Percentiles rank a stretch among this genome's conserved stretches.
phyloP scores from a whole-genome alignment of 2,329 filamentous ascomycete genomes.

The Xylariaceae sp. region DNA sequence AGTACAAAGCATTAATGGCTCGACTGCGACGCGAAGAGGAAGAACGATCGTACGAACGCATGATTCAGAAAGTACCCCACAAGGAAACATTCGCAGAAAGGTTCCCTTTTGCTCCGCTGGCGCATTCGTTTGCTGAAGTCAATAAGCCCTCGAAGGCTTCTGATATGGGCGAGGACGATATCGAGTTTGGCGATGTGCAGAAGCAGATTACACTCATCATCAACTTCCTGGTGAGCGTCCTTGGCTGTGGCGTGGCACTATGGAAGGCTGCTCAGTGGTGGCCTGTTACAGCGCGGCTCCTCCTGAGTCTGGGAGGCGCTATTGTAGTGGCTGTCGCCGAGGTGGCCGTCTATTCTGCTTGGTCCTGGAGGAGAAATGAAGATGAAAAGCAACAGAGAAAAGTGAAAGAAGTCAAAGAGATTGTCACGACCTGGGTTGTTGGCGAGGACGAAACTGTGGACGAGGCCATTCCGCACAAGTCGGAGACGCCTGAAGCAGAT shows the following conservation, averaged over 20 bases:
- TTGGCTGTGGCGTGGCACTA: constrained; percentile 71
- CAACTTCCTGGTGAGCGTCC: constrained; percentile 83
- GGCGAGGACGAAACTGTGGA: constrained; percentile 27
- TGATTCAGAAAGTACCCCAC: constrained; percentile 59
- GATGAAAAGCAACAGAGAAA: constrained; percentile 60
- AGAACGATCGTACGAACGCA: constrained; percentile 73
- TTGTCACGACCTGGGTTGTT: constrained; percentile 69
- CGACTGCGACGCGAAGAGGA: constrained; percentile 80
- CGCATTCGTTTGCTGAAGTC: constrained; percentile 51
- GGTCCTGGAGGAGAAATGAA: constrained; percentile 66
- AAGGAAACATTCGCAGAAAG: constrained; percentile 57
- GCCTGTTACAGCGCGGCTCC: constrained; percentile 65
- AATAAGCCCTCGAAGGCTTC: constrained; percentile 42
- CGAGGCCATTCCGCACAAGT: constrained; percentile 9
- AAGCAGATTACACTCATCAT: constrained; percentile 80
- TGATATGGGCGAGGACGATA: constrained; percentile 55
- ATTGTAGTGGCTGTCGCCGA: constrained; percentile 69
- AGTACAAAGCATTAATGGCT: constrained; percentile 86
- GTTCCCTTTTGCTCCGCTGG: constrained; percentile 49
- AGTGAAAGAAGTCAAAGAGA: constrained; percentile 61
- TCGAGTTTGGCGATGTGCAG: constrained; percentile 69
- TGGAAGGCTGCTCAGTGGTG: constrained; percentile 78
- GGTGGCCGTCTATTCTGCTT: constrained; percentile 72
- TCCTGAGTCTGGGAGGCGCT: constrained; percentile 67
- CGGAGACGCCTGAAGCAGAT: constrained; percentile 14